phyloP scores from a whole-genome alignment of 148 eudicot species.

The Persicaria tinctoria region DNA sequence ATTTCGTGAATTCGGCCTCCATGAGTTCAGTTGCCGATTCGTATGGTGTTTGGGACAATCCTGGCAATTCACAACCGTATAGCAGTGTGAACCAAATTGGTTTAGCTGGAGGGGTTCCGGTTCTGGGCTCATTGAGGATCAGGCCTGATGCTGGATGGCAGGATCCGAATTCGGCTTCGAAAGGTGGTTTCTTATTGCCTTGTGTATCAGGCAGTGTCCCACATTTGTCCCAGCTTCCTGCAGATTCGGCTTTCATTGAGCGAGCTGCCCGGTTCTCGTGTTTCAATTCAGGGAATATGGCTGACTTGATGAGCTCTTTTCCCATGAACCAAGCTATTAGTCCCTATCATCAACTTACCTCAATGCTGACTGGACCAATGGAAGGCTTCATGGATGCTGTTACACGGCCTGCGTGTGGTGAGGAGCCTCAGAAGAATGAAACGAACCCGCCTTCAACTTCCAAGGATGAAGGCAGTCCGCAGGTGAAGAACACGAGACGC shows the following conservation, averaged over 20 bases:
- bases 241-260: constrained; percentile 91
- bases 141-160: constrained; percentile 33
- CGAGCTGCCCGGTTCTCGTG: constrained; percentile 91
- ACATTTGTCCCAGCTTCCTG: constrained; percentile 65
- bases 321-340: constrained; percentile 29
- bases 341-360: constrained; percentile 34
- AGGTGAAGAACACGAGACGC: constrained; percentile 32
- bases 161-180: constrained; percentile 39
- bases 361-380: constrained; percentile 34
- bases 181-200: constrained; percentile 47
- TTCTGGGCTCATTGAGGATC: constrained; percentile 17
- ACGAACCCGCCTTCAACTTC: constrained; percentile 31
- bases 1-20: constrained; percentile 27
- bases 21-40: constrained; percentile 48
- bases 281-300: constrained; percentile 61
- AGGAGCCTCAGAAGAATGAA: constrained; percentile 31
- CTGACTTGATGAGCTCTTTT: constrained; percentile 59
- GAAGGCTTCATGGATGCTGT: constrained; percentile 35
- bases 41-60: constrained; percentile 64
- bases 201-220: constrained; percentile 40
- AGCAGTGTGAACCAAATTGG: constrained; percentile 54
- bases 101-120: constrained; percentile 34
- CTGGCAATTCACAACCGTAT: constrained; percentile 32
- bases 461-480: constrained; percentile 38
- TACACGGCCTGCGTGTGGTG: constrained; percentile 21